Conservation (phyloP, 805 yeast species). For the Lachancea sp. region DNA sequence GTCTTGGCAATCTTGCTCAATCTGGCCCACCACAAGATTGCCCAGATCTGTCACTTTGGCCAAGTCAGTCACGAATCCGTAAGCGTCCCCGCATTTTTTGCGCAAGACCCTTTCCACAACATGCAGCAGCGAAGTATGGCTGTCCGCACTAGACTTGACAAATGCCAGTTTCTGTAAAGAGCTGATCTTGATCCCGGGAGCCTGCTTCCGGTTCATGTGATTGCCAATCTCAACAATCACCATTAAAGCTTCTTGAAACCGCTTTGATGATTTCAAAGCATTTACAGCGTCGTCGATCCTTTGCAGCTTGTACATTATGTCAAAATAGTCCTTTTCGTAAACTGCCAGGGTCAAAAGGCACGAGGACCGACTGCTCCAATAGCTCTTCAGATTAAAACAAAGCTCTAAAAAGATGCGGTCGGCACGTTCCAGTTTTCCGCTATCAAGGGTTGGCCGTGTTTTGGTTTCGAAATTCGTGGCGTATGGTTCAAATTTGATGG, state of each 20-base stretch:
- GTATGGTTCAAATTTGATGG: constrained; percentile 57
- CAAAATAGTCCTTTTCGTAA: constrained; percentile 61
- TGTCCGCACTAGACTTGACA: constrained; percentile 58
- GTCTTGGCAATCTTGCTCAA: constrained; percentile 53
- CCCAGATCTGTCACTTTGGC: constrained; percentile 46
- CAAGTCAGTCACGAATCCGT: constrained; percentile 57
- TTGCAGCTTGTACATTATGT: constrained; percentile 49
- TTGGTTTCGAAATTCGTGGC: constrained; percentile 41
- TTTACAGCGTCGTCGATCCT: constrained; percentile 54
- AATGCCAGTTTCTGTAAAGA: constrained; percentile 65
- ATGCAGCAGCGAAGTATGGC: constrained; percentile 65
- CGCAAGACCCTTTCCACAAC: constrained; percentile 68
- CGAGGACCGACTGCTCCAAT: constrained; percentile 69
- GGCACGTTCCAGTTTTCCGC: constrained; percentile 54
- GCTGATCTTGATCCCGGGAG: constrained; percentile 62
- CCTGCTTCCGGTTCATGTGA: constrained; percentile 73
- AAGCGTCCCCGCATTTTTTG: constrained; percentile 55
- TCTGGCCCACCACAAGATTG: constrained; percentile 55
- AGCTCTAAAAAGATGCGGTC: constrained; percentile 65
- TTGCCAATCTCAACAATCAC: constrained; percentile 71
- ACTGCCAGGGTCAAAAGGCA: constrained; percentile 49
- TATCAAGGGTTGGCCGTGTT: constrained; percentile 39
- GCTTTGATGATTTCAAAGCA: constrained; percentile 44
- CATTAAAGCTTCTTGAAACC: constrained; percentile 52
- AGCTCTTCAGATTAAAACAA: constrained; percentile 58